Evolutionary conservation across 2,329 filamentous ascomycete species (phyloP).

Genomic region (Penicillium freii): DNA sequence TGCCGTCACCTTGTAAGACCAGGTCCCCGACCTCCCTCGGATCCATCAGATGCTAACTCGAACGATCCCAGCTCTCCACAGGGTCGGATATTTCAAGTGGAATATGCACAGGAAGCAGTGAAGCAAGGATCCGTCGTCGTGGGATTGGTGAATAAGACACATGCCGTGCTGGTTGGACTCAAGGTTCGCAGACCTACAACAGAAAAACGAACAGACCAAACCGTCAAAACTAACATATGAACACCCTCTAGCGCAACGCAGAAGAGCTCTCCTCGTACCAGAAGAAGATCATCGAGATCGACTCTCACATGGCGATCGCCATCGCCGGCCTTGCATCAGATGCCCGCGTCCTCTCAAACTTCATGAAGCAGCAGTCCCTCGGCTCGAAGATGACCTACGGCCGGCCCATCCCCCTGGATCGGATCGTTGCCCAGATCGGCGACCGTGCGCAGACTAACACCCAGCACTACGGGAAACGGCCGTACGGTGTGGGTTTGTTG

Average conservation of each 20-base stretch:
- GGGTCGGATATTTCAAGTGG: slow-evolving; percentile 98
- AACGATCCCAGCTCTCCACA: slow-evolving; percentile 75
- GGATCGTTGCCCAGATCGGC: slow-evolving; percentile 86
- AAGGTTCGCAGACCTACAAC: slow-evolving; percentile 63
- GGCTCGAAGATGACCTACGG: slow-evolving; percentile 94
- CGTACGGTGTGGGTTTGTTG: slow-evolving; percentile 90
- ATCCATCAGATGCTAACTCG: slow-evolving; percentile 20
- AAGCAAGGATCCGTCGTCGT: slow-evolving; percentile 99
- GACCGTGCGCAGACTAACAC: slow-evolving; percentile 98
- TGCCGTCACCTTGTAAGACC: slow-evolving; percentile 89
- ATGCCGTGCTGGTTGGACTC: slow-evolving; percentile 90
- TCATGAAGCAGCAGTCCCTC: slow-evolving; percentile 99
- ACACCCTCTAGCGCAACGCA: slow-evolving; percentile 73
- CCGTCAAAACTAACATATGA: not conserved
- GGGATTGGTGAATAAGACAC: slow-evolving; percentile 95
- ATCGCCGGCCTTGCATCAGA: slow-evolving; percentile 97
- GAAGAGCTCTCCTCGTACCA: slow-evolving; percentile 99
- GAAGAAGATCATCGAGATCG: slow-evolving; percentile 97
- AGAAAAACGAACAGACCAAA: not conserved
- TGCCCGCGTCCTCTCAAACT: slow-evolving; percentile 98
- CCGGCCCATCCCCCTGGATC: slow-evolving; percentile 84
- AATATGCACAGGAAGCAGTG: slow-evolving; percentile 97
- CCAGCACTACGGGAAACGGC: slow-evolving; percentile 93
- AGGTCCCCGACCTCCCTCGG: slow-evolving; percentile 13
- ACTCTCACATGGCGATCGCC: slow-evolving; percentile 91